phyloP scores from a whole-genome alignment of 2,329 filamentous ascomycete genomes.

The Calonectria montana region DNA sequence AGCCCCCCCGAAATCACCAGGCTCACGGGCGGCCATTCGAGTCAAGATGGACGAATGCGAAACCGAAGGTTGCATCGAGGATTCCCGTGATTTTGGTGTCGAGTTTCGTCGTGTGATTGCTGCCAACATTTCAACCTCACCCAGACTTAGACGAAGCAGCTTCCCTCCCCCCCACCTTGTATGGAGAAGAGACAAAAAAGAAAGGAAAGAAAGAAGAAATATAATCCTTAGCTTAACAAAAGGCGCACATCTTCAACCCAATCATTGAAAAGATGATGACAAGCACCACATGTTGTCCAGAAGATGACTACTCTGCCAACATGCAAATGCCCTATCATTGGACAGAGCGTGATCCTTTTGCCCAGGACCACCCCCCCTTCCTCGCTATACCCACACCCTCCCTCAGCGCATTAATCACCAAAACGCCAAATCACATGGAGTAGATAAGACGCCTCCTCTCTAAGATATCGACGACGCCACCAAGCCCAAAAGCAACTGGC shows the following conservation, averaged over 20 bases:
- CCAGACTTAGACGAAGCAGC: too few relatives aligned
- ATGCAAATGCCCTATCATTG: not conserved
- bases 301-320: not conserved
- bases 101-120: not conserved
- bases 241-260: not conserved
- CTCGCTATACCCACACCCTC: conserved; percentile 2
- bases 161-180: too few relatives aligned
- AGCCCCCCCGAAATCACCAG: not conserved
- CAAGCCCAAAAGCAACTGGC: conserved; percentile 11
- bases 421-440: conserved; percentile 31
- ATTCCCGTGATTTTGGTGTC: not conserved
- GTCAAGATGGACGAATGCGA: not conserved
- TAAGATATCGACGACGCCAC: conserved; percentile 30
- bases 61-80: not conserved
- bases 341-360: not conserved
- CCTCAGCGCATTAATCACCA: conserved; percentile 35
- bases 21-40: not conserved
- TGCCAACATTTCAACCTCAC: not conserved
- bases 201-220: not conserved
- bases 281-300: not conserved
- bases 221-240: too few relatives aligned
- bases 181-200: not conserved
- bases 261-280: not conserved
- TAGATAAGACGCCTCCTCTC: conserved; percentile 34
- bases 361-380: not conserved